Conservation (phyloP, 352 stramenopile genomes). For the Phytophthora aleatoria region DNA sequence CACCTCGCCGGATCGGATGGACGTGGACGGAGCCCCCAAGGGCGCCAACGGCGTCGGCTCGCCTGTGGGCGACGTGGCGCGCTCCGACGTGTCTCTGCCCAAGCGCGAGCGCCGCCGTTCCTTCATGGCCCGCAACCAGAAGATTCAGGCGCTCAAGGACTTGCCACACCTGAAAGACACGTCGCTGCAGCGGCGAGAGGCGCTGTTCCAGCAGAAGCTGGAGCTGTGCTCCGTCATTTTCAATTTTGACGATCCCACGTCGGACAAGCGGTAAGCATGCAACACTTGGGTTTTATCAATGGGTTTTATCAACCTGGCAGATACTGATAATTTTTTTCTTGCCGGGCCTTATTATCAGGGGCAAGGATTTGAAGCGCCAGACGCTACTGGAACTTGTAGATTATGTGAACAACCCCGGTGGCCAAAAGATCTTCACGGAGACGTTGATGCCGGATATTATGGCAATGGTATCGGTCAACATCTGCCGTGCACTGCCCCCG, state of each 20-base stretch:
- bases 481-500: conserved; percentile 92
- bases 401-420: conserved; percentile 97
- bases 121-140: conserved; percentile 86
- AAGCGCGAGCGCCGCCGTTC: conserved; percentile 83
- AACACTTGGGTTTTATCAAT: conserved; percentile 13
- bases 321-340: not conserved
- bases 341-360: conserved; percentile 38
- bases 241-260: conserved; percentile 96
- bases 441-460: conserved; percentile 97
- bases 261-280: conserved; percentile 85
- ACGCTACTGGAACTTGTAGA: conserved; percentile 99
- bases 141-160: conserved; percentile 87
- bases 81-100: conserved; percentile 82
- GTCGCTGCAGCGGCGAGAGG: conserved; percentile 84
- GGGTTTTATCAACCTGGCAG: conserved; percentile 10
- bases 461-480: conserved; percentile 92
- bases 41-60: conserved; percentile 34
- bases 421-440: conserved; percentile 98
- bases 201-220: conserved; percentile 96
- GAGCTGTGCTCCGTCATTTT: conserved; percentile 96
- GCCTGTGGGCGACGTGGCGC: conserved; percentile 72
- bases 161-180: conserved; percentile 87
- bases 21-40: conserved; percentile 52
- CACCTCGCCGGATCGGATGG: conserved; percentile 61
- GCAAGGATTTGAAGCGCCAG: conserved; percentile 98